phyloP scores from a whole-genome alignment of 2,329 filamentous ascomycete species.

The Clonostachys rosea region DNA sequence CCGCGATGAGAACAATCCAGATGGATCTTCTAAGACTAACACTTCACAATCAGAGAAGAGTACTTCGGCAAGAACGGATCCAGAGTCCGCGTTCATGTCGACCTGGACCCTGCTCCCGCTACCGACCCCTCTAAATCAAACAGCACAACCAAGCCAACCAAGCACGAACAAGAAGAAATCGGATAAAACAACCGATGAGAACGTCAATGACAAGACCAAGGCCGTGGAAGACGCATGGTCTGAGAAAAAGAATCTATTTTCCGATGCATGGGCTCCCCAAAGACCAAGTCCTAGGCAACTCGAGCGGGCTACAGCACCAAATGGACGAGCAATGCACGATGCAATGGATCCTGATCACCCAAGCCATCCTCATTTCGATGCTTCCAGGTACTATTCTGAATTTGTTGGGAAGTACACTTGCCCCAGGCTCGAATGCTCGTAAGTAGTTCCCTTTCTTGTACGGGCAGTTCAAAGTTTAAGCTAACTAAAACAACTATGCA shows the following conservation, averaged over 20 bases:
- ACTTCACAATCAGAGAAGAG: no score
- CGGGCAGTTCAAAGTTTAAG: neutral
- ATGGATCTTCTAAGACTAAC: no score
- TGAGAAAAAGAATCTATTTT: conserved; percentile 13
- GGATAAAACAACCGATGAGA: no score
- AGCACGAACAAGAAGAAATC: no score
- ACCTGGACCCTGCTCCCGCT: no score
- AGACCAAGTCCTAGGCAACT: conserved; percentile 11
- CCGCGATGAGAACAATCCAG: no score
- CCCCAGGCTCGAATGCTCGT: conserved; percentile 47
- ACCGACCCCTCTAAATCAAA: no score
- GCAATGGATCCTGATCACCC: conserved; percentile 35
- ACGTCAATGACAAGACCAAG: no score
- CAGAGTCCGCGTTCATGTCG: no score
- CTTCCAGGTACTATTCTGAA: conserved; percentile 36
- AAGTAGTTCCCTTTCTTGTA: conserved; percentile 13
- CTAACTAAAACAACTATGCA: conserved; percentile 8
- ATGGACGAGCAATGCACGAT: conserved; percentile 4
- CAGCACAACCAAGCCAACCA: no score
- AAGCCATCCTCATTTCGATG: conserved; percentile 36
- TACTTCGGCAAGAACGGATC: no score
- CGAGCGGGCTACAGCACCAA: conserved; percentile 6
- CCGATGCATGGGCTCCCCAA: conserved; percentile 10
- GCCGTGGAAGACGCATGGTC: no score
- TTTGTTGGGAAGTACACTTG: conserved; percentile 44